phyloP scores from a whole-genome alignment of 2,329 filamentous ascomycete genomes.

The Verticillium dahliae region DNA sequence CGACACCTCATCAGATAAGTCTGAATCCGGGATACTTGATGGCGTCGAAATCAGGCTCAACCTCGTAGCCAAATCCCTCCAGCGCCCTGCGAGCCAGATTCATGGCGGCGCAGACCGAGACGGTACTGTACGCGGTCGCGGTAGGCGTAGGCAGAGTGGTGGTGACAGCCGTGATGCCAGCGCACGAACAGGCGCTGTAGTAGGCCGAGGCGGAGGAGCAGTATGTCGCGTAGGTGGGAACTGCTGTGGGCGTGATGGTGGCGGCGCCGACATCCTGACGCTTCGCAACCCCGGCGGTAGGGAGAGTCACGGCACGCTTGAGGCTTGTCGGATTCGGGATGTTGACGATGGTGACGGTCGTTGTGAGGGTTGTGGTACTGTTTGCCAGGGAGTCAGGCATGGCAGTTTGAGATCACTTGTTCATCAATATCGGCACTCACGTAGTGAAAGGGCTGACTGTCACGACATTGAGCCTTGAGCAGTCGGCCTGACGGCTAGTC shows the following conservation, averaged over 20 bases:
- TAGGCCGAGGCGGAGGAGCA: neutral
- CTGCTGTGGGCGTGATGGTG: neutral
- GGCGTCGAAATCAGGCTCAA: neutral
- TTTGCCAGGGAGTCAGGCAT: neutral
- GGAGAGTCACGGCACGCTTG: neutral
- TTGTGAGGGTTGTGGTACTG: neutral
- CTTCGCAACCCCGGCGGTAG: neutral
- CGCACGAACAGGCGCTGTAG: neutral
- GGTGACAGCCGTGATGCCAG: neutral
- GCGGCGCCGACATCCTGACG: neutral
- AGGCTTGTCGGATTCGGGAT: neutral
- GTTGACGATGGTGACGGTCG: neutral
- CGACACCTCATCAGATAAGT: neutral
- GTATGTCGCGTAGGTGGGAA: neutral
- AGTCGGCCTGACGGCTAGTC: neutral
- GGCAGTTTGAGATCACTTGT: neutral
- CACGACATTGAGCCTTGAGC: neutral
- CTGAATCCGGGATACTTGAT: neutral
- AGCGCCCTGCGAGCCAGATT: neutral
- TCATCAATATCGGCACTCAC: neutral
- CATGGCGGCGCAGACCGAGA: neutral
- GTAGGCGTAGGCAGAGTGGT: neutral
- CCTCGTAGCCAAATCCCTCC: neutral
- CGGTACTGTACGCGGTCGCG: neutral
- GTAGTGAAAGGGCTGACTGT: neutral